phyloP scores from a whole-genome alignment of 2,329 filamentous ascomycete species.

The Aurifilum marmelostoma region DNA sequence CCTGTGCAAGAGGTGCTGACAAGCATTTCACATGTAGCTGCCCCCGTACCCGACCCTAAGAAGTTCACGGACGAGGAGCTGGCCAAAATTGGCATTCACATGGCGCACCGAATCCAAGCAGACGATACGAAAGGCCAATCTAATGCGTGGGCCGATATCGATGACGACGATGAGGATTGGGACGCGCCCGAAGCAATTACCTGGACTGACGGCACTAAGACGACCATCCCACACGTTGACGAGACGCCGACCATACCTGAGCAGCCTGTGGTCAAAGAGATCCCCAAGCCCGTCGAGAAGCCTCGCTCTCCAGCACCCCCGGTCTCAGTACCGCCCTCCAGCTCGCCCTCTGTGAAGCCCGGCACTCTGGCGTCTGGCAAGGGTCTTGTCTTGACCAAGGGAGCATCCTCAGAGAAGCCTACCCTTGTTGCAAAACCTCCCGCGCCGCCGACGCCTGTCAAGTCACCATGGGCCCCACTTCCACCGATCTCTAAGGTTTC shows the following conservation, averaged over 20 bases:
- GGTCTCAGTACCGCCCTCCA: slow-evolving; percentile 42
- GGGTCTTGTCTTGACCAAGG: slow-evolving; percentile 66
- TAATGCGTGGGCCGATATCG: slow-evolving; percentile 73
- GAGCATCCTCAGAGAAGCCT: slow-evolving; percentile 65
- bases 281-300: slow-evolving; percentile 44
- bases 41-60: slow-evolving; percentile 71
- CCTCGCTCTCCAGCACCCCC: slow-evolving; percentile 42
- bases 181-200: slow-evolving; percentile 85
- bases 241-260: slow-evolving; percentile 42
- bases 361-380: slow-evolving; percentile 57
- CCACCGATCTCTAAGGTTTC: slow-evolving; percentile 84
- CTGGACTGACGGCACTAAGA: slow-evolving; percentile 88
- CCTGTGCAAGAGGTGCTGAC: slow-evolving; percentile 8
- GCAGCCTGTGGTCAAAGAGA: slow-evolving; percentile 32
- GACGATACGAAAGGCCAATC: slow-evolving; percentile 75
- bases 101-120: slow-evolving; percentile 76
- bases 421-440: slow-evolving; percentile 74
- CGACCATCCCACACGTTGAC: slow-evolving; percentile 68
- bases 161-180: slow-evolving; percentile 82
- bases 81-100: slow-evolving; percentile 83
- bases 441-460: slow-evolving; percentile 68
- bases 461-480: slow-evolving; percentile 88
- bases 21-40: slow-evolving; percentile 48
- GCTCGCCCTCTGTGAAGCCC: slow-evolving; percentile 49
- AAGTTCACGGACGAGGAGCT: slow-evolving; percentile 87